Evolutionary conservation across 176 grass and related monocot species (phyloP), one percentile per base, ranked within the genome.

Genomic region (Oryza meyeriana): DNA sequence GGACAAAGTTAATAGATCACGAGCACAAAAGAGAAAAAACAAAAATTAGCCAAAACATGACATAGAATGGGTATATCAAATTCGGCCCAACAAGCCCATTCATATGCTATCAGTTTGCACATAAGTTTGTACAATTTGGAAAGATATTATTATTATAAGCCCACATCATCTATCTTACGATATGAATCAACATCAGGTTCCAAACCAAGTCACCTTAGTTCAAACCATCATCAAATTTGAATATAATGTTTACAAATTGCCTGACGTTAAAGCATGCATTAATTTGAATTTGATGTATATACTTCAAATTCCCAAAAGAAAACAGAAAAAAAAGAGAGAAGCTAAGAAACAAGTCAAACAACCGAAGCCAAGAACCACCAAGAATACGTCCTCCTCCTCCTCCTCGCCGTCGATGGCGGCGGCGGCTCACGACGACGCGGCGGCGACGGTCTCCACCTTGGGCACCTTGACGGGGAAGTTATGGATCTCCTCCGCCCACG

Each of bases 401-500:
- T 22, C 55, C 1, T 59, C n/a, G 20, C 2, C 55, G 8, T 24
- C 55, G 20, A 0, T 8, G 50, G 4, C 55, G 2, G 1, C 55
- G 22, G 7, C 20, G 22, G 22, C 0, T 62, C 34, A 77, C n/a
- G 74, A 77, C 0, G 64, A 42, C 6, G 30, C 10, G 27, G 45
- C 4, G 16, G 50, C 35, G 68, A 97, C 79, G 50, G 61, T 66
- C 73, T 98, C 95, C 14, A 91, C 75, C 81, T 72, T 98, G 63
- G 95, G 95, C 78, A 98, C 95, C 44, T 88, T 67, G 20, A 98
- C 88, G 1, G 95, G 95, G 72, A 94, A 98, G 1, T 39, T 18
- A 8, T 98, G 38, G 64, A 98, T 88, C 75, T 85, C 86, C 6
- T 85, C 88, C 34, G 74, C 36, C 95, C 95, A 98, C 0, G 92